Evolutionary conservation across 2,329 filamentous ascomycete species (phyloP), one percentile per base, ranked within the genome.

Genomic region (Sphaerulina populicola): DNA sequence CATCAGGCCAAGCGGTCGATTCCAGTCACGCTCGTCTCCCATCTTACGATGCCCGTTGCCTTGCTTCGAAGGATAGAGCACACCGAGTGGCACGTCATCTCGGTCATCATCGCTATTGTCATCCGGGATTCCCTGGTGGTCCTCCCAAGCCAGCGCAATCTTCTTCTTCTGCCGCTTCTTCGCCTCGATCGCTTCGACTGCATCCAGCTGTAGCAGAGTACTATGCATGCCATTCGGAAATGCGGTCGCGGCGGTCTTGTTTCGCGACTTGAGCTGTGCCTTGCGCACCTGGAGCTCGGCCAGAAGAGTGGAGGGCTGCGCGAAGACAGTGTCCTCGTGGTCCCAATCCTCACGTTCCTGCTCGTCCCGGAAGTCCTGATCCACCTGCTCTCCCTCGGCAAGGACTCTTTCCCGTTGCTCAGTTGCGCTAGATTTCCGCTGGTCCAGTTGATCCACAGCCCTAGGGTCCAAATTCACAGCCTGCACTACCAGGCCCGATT

Each of bases 201-300:
- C 86, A 64, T 98, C 91, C 59, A 97, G 78, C 65, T 98, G 82
- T 1, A 98, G 75, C 3, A 98, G 76, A 0, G 93, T 98, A 11
- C 87, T 87, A 57, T 93, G 88, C 77, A 94, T 83, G n/a, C 88
- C 90, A 49, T 85, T 82, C 15, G 85, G 83, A 59, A 75, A 78
- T 1, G 76, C 72, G 11, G 77, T 80, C 30, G 79, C 75, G 18
- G 83, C 77, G 11, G 85, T 85, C 18, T 82, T 79, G 29, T 84
- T 93, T 33, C 93, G 82, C 55, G 83, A 76, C 68, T 88, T 90
- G 62, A 94, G 84, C 60, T 95, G 86, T 53, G 87, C 83, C 66
- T 98, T 97, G 45, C 93, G 85, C 57, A 94, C 72, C 66, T 96
- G 88, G 6, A 98, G 74, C 66, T 98, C 93, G 0, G 93, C 93